These are phyloP conservation scores for Ilyonectria sp. DNA, from an alignment of 2,329 filamentous ascomycete species.

Conservation along the genomic window DNA sequence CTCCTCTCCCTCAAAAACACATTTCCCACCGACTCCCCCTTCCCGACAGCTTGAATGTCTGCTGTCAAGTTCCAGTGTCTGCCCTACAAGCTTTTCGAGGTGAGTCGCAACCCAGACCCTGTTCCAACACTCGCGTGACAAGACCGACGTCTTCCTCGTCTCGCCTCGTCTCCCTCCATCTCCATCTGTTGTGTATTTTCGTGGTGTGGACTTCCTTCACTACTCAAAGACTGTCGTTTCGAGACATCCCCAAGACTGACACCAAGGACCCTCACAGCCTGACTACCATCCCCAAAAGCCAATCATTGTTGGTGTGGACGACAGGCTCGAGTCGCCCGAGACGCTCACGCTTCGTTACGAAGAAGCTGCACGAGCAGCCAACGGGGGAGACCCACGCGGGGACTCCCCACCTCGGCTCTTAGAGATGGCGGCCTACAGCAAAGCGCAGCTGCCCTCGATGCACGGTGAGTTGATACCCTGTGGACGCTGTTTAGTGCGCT, in stretches of 20 bases:
- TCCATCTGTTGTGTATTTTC: conserved; percentile 18
- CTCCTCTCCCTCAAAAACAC: conserved; percentile 49
- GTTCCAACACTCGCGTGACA: conserved; percentile 50
- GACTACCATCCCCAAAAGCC: conserved; percentile 68
- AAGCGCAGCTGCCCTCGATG: conserved; percentile 81
- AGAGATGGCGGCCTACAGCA: conserved; percentile 75
- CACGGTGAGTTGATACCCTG: conserved; percentile 76
- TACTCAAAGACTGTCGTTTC: conserved; percentile 35
- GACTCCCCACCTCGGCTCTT: conserved; percentile 66
- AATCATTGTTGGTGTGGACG: conserved; percentile 69
- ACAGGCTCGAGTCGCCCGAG: conserved; percentile 71
- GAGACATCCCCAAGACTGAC: conserved; percentile 47
- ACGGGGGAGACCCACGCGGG: conserved; percentile 68
- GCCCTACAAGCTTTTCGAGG: conserved; percentile 72
- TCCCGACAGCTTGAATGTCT: conserved; percentile 70
- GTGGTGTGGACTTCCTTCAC: conserved; percentile 26
- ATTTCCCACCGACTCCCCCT: conserved; percentile 54
- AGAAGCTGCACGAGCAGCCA: conserved; percentile 67
- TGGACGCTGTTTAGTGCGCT: conserved; percentile 41
- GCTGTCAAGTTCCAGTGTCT: conserved; percentile 69
- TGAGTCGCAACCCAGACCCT: conserved; percentile 62
- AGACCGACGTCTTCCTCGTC: conserved; percentile 37
- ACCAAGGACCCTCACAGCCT: conserved; percentile 57
- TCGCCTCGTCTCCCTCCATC: conserved; percentile 33
- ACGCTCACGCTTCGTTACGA: conserved; percentile 71